phyloP scores from a whole-genome alignment of 805 yeast genomes.

The Wickerhamomyces canadensis region DNA sequence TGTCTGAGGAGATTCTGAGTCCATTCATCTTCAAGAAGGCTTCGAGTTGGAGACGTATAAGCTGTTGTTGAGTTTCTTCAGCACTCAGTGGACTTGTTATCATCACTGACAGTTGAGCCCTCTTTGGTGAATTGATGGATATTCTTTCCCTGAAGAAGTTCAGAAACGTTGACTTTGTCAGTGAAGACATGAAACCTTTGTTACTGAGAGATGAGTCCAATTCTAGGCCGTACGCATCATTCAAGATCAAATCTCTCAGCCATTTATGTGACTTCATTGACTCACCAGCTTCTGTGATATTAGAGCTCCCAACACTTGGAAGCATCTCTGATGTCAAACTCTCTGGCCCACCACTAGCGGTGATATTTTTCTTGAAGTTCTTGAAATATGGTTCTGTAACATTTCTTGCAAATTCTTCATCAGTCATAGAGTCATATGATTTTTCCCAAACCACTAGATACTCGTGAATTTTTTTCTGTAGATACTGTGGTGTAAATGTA shows the following conservation, averaged over 20 bases:
- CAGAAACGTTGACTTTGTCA: conserved; percentile 31
- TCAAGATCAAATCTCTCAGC: conserved; percentile 18
- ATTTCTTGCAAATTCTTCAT: conserved; percentile 28
- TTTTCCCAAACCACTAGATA: conserved; percentile 38
- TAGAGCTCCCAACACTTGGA: conserved; percentile 31
- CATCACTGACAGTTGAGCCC: conserved; percentile 37
- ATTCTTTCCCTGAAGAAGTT: conserved; percentile 30
- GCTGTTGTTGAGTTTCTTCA: conserved; percentile 31
- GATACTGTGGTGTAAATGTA: conserved; percentile 31
- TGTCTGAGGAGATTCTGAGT: conserved; percentile 36
- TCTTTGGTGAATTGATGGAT: conserved; percentile 29
- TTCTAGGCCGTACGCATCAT: conserved; percentile 20
- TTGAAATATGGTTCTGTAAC: conserved; percentile 35
- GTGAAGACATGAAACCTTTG: conserved; percentile 30
- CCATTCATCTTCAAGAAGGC: conserved; percentile 43
- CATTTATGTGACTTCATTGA: conserved; percentile 39
- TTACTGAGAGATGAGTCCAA: too few species aligned
- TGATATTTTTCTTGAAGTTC: conserved; percentile 10
- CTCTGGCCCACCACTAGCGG: conserved; percentile 27
- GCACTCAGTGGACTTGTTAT: conserved; percentile 31
- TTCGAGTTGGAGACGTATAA: conserved; percentile 36
- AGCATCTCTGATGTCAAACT: conserved; percentile 29
- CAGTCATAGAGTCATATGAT: conserved; percentile 26
- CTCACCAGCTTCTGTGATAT: conserved; percentile 15
- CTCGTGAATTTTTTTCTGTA: conserved; percentile 43